Evolutionary conservation across 176 grass and related monocot genomes (phyloP).

Genomic region (Typha latifolia): DNA sequence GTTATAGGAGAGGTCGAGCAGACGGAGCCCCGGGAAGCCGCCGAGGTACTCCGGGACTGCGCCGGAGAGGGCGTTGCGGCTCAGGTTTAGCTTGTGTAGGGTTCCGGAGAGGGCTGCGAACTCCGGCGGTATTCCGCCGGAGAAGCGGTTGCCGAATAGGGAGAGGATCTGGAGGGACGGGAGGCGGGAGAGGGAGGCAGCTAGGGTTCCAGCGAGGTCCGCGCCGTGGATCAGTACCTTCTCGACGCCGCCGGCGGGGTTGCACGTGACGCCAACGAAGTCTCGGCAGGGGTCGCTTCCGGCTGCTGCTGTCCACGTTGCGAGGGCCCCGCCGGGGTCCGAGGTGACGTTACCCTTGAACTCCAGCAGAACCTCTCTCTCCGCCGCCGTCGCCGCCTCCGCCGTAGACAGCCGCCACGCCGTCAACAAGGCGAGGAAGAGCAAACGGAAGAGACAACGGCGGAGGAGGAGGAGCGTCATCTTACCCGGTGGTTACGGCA

Average conservation of each 20-base stretch:
- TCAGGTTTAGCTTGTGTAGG: conserved; percentile 93
- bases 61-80: conserved; percentile 65
- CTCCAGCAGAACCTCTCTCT: conserved; percentile 56
- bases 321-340: conserved; percentile 48
- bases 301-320: conserved; percentile 35
- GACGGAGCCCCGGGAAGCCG: conserved; percentile 44
- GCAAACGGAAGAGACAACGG: neutral
- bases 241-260: conserved; percentile 37
- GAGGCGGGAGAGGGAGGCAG: conserved; percentile 48
- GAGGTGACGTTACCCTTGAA: conserved; percentile 64
- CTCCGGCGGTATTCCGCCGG: conserved; percentile 37
- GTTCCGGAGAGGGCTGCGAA: conserved; percentile 28
- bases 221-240: conserved; percentile 61
- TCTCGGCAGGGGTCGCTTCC: conserved; percentile 37
- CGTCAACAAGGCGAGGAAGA: neutral
- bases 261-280: conserved; percentile 54
- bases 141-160: conserved; percentile 63
- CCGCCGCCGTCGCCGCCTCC: conserved; percentile 42
- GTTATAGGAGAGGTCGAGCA: conserved; percentile 95
- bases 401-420: neutral
- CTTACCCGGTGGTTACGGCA: neutral
- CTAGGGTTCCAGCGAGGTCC: conserved; percentile 24
- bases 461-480: conserved; percentile 3
- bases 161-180: conserved; percentile 62
- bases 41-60: conserved; percentile 57